These are phyloP conservation scores for Aureobasidium sp. DNA, from an alignment of 2,329 filamentous ascomycete species.

Conservation along the genomic window DNA sequence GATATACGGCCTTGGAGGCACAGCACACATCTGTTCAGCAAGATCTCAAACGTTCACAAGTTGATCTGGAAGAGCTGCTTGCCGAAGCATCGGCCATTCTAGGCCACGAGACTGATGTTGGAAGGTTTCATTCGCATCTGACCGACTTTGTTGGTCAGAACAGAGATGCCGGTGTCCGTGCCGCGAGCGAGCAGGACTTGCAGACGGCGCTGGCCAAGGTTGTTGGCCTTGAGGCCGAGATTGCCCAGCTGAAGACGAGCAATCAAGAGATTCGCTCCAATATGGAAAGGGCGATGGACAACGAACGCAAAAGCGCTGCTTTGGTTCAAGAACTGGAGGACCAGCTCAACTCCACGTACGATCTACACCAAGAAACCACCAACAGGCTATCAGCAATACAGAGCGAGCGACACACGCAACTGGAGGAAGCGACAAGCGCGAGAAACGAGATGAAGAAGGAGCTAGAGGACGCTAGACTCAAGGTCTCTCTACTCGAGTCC, in stretches of 20 bases:
- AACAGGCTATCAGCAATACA: slow-evolving; percentile 73
- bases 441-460: slow-evolving; percentile 48
- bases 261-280: slow-evolving; percentile 52
- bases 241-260: slow-evolving; percentile 40
- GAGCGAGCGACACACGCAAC: slow-evolving; percentile 38
- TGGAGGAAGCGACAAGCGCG: slow-evolving; percentile 35
- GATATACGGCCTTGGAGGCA: slow-evolving; percentile 27
- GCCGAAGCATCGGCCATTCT: slow-evolving; percentile 57
- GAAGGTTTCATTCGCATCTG: slow-evolving; percentile 37
- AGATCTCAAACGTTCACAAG: slow-evolving; percentile 52
- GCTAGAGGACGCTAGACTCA: slow-evolving; percentile 70
- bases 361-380: slow-evolving; percentile 77
- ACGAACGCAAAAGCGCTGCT: slow-evolving; percentile 85
- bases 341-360: slow-evolving; percentile 89
- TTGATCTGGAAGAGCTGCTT: slow-evolving; percentile 53
- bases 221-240: slow-evolving; percentile 36
- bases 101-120: slow-evolving; percentile 52
- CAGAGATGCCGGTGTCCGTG: not conserved
- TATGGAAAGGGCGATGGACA: slow-evolving; percentile 49
- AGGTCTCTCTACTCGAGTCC: slow-evolving; percentile 68
- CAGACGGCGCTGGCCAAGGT: slow-evolving; percentile 34
- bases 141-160: slow-evolving; percentile 39
- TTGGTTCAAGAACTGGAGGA: slow-evolving; percentile 95
- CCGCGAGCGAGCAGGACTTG: slow-evolving; percentile 32
- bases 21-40: slow-evolving; percentile 47